Evolutionary conservation across 495 filamentous ascomycete species (phyloP).

Genomic region (Penicillium cosmopolitanum): DNA sequence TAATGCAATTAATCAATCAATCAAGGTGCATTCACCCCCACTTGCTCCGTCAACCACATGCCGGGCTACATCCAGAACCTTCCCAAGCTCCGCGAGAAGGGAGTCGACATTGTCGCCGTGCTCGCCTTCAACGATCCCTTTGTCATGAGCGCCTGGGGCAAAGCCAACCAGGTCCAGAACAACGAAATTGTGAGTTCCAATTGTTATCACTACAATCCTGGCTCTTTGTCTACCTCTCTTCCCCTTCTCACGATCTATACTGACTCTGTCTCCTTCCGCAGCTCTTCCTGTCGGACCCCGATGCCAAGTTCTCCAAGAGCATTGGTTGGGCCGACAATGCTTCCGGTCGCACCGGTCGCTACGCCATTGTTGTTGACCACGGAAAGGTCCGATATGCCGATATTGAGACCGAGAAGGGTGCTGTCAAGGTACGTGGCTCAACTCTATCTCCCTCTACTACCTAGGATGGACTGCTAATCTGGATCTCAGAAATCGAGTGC

Average conservation of each 20-base stretch:
- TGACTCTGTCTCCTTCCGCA: constrained; percentile 10
- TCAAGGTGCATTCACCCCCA: constrained; percentile 87
- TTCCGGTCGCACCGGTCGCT: constrained; percentile 70
- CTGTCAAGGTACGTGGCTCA: constrained; percentile 35
- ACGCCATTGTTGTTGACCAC: constrained; percentile 84
- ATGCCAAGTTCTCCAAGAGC: constrained; percentile 71
- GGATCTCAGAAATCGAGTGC: constrained; percentile 64
- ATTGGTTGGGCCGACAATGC: constrained; percentile 78
- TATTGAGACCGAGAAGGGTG: constrained; percentile 70
- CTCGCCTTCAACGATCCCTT: constrained; percentile 87
- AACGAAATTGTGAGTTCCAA: constrained; percentile 64
- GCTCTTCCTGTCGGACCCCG: constrained; percentile 84
- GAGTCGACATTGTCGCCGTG: constrained; percentile 80
- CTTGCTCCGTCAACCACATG: constrained; percentile 83
- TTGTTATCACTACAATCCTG: too few species aligned
- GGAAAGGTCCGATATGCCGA: constrained; percentile 86
- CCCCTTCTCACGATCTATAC: background rate
- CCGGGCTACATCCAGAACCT: constrained; percentile 81
- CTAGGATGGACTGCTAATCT: background rate
- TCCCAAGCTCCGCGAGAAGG: constrained; percentile 73
- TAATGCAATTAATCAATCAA: background rate
- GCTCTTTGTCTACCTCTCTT: too few species aligned
- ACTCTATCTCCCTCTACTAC: background rate
- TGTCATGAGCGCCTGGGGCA: constrained; percentile 94
- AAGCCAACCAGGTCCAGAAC: constrained; percentile 84